Conservation (phyloP, 257 asterid species). For the Echium plantagineum region DNA sequence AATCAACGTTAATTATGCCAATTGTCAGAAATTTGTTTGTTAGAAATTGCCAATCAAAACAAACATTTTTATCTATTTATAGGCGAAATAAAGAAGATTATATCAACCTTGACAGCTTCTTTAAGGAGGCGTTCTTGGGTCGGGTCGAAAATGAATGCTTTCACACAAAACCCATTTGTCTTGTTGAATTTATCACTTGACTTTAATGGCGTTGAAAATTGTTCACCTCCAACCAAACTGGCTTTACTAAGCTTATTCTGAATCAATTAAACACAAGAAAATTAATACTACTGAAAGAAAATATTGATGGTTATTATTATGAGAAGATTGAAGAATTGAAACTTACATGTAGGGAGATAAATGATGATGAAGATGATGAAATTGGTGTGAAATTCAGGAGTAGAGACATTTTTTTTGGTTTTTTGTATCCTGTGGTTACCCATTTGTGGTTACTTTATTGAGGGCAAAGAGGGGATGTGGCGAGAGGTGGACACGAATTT, state of each 20-base stretch:
- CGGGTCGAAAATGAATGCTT: constrained; percentile 7
- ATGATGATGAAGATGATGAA: constrained; percentile 1
- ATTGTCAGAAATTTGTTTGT: too few species aligned
- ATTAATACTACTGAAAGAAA: not conserved
- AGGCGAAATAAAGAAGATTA: not conserved
- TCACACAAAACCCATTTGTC: not conserved
- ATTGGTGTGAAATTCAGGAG: not conserved
- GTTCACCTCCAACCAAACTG: too few species aligned
- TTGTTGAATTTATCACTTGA: not conserved
- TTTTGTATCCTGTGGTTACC: not conserved
- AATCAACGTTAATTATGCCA: too few species aligned
- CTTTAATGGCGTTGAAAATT: not conserved
- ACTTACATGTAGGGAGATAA: not conserved
- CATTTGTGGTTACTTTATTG: too few species aligned
- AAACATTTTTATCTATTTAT: too few species aligned
- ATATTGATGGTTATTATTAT: not conserved
- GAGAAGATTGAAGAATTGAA: not conserved
- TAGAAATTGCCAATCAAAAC: too few species aligned
- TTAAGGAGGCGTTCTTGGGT: constrained; percentile 10
- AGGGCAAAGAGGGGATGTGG: too few species aligned
- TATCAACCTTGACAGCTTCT: constrained; percentile 10
- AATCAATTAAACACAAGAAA: not conserved
- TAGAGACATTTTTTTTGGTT: not conserved
- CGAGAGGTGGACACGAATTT: too few species aligned
- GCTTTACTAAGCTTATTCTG: not conserved